Evolutionary conservation across 768 basidiomycete species (phyloP).

Genomic region (Psilocybe sp.): DNA sequence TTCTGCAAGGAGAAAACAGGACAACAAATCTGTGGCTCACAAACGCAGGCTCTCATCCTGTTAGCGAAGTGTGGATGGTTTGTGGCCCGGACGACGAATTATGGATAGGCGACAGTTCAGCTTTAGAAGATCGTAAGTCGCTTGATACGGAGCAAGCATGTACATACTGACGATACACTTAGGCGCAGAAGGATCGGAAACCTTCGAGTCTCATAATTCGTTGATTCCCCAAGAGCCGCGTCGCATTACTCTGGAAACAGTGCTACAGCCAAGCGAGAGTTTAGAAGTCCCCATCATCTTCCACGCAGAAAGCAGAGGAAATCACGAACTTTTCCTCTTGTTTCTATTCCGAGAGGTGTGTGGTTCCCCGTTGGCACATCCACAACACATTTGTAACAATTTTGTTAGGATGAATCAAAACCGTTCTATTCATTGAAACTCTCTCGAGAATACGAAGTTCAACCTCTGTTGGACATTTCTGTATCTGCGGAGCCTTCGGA

Average conservation of each 20-base stretch:
- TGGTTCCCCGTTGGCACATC: not conserved
- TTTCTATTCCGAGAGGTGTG: conserved; percentile 36
- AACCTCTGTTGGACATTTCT: conserved; percentile 53
- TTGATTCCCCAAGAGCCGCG: conserved; percentile 45
- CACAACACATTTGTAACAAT: not conserved
- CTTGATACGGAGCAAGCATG: too few species aligned
- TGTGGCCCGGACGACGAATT: conserved; percentile 58
- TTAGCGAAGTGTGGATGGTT: conserved; percentile 74
- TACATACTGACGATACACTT: not conserved
- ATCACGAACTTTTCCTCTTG: conserved; percentile 54
- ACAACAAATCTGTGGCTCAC: conserved; percentile 53
- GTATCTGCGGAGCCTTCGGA: conserved; percentile 50
- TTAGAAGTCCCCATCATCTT: conserved; percentile 50
- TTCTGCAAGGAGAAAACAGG: conserved; percentile 71
- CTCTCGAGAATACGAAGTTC: conserved; percentile 55
- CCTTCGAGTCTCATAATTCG: conserved; percentile 50
- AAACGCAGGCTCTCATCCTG: conserved; percentile 60
- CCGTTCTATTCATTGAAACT: conserved; percentile 60
- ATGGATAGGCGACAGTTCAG: conserved; percentile 40
- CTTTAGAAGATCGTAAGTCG: conserved; percentile 13
- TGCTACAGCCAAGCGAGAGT: conserved; percentile 46
- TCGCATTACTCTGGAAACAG: conserved; percentile 36
- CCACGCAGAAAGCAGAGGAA: conserved; percentile 47
- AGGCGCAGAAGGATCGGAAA: conserved; percentile 28
- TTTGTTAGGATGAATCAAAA: conserved; percentile 38